A percentile compares a stretch with the other conserved stretches of the same genome.
phyloP scores from a whole-genome alignment of 768 basidiomycete genomes.

The Hypholoma fasciculare region DNA sequence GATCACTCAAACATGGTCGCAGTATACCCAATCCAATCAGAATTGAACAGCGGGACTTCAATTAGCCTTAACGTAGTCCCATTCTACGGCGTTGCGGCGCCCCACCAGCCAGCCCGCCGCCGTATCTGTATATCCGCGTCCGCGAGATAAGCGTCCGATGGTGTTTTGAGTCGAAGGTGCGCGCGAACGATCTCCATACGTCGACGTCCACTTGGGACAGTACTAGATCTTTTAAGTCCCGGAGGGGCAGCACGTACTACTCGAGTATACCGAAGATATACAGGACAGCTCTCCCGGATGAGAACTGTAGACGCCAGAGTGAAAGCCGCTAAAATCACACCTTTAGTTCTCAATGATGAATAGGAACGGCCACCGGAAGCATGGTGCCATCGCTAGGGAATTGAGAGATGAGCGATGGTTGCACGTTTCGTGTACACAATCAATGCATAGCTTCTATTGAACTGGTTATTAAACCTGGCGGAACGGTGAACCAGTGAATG shows the following conservation, averaged over 20 bases:
- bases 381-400: too few species aligned
- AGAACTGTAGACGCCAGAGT: too few species aligned
- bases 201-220: conserved; percentile 47
- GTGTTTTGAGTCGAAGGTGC: conserved; percentile 49
- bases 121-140: conserved; percentile 40
- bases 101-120: conserved; percentile 33
- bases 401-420: too few species aligned
- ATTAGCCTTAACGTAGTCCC: conserved; percentile 31
- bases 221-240: conserved; percentile 45
- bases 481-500: too few species aligned
- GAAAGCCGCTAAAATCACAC: background rate
- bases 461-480: too few species aligned
- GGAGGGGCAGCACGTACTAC: conserved; percentile 39
- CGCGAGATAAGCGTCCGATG: conserved; percentile 35
- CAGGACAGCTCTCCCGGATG: background rate
- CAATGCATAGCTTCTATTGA: too few species aligned
- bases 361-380: too few species aligned
- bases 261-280: conserved; percentile 20
- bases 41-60: conserved; percentile 31
- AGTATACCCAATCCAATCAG: conserved; percentile 31
- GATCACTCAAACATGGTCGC: conserved; percentile 9
- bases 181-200: conserved; percentile 48
- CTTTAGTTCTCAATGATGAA: too few species aligned
- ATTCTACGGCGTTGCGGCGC: conserved; percentile 27
- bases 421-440: too few species aligned